Evolutionary conservation across 1,284 basidiomycete species (phyloP), one percentile per base, ranked within the genome.

Genomic region (Cryptococcus sp.): DNA sequence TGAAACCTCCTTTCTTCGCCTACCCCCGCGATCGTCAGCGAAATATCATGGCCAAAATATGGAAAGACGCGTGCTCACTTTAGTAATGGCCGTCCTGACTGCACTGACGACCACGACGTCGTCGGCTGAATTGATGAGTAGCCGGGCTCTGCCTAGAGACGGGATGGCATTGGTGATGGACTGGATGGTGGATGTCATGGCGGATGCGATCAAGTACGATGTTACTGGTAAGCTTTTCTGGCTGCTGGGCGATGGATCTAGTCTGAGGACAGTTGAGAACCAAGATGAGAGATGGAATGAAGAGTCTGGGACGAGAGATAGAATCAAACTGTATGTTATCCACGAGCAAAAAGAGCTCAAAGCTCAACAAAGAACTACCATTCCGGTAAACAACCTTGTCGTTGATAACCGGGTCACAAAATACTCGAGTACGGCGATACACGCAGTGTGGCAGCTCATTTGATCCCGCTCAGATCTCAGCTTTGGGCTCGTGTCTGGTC

Each of bases 21-120:
- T 77, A 52, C 11, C 23, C 10, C 11, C 16, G 7, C 20, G 17
- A 38, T 59, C 47, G 60, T 55, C 47, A 57, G 54, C 31, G 31
- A 35, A 35, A 10, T 3, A 2, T 48, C 17, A 13, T n/a, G 8
- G 47, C 20, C 4, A 8, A 20, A 48, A 48, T 5, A 6, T 31
- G 20, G 8, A 1, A 17, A 10, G 19, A 39, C 38, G 15, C 50
- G 23, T 47, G 65, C 75, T 57, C 46, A 89, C 90, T 84, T 92
- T 93, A 41, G 93, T 95, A 67, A 95, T 84, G 46, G 94, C 89
- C 39, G 93, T 91, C 63, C 95, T 88, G 57, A 92, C 85, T 20
- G 93, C 92, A 20, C 87, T 81, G 72, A 92, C 86, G 76, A 98
- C 90, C 70, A 98, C 95, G 49, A 98, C 89, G 79, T 95, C 93